Evolutionary conservation across 2,329 filamentous ascomycete genomes (phyloP).

Genomic region (Microdochium nivale): DNA sequence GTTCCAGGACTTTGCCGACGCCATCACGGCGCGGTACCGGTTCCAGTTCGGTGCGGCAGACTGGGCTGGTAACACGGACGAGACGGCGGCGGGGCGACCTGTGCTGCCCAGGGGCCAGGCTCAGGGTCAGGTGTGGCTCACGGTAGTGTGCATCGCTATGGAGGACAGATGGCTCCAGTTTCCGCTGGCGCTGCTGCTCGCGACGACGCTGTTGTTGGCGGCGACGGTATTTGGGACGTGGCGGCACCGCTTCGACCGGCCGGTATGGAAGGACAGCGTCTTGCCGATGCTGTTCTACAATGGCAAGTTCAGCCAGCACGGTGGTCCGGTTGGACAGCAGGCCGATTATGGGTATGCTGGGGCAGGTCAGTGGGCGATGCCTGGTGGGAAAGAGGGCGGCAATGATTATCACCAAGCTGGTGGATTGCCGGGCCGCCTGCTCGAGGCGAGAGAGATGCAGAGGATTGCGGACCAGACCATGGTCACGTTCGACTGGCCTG

Average conservation of each 20-base stretch:
- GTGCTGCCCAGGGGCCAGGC: not conserved
- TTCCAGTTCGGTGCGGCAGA: slow-evolving; percentile 7
- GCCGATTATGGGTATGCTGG: not conserved
- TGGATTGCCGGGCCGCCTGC: not conserved
- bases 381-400: not conserved
- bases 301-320: not conserved
- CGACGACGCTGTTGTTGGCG: slow-evolving; percentile 5
- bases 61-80: slow-evolving; percentile 3
- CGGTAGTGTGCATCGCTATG: slow-evolving; percentile 6
- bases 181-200: slow-evolving; percentile 4
- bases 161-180: slow-evolving; percentile 7
- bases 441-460: slow-evolving; percentile 1
- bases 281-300: slow-evolving; percentile 2
- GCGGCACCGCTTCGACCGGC: not conserved
- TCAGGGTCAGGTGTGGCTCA: slow-evolving; percentile 5
- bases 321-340: not conserved
- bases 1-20: slow-evolving; percentile 1
- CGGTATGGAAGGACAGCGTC: slow-evolving; percentile 3
- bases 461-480: not conserved
- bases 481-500: not conserved
- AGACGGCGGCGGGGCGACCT: not conserved
- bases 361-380: not conserved
- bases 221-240: slow-evolving; percentile 4
- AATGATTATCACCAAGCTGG: not conserved
- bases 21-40: slow-evolving; percentile 5